Percentiles rank a stretch among this genome's conserved stretches.
phyloP scores from a whole-genome alignment of 495 filamentous ascomycete species.

The Aspergillus indologenus region DNA sequence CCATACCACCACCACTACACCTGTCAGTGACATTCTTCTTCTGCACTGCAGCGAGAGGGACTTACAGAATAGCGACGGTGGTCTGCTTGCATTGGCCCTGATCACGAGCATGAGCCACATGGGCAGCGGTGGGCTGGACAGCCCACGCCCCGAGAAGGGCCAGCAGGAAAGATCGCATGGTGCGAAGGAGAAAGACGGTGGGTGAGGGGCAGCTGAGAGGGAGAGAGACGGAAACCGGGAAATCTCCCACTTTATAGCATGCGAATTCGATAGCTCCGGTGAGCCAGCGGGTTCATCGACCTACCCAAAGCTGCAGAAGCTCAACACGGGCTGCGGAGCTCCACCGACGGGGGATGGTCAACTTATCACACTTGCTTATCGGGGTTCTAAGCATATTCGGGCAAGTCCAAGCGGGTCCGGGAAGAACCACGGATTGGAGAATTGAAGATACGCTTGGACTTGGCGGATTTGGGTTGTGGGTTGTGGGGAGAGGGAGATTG shows the following conservation, averaged over 20 bases:
- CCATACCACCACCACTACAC: conserved; percentile 40
- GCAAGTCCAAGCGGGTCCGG: conserved; percentile 13
- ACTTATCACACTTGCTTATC: neutral
- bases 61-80: conserved; percentile 38
- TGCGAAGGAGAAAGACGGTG: neutral
- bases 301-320: neutral
- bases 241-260: neutral
- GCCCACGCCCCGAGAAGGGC: conserved; percentile 3
- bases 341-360: neutral
- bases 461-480: neutral
- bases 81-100: conserved; percentile 40
- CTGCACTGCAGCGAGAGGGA: neutral
- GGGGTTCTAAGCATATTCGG: conserved; percentile 5
- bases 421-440: neutral
- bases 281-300: neutral
- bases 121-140: conserved; percentile 18
- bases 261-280: neutral
- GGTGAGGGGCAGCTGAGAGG: neutral
- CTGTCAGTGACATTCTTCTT: neutral
- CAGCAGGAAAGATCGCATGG: neutral
- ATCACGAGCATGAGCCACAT: conserved; percentile 18
- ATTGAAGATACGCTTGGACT: neutral
- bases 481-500: no score
- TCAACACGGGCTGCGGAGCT: neutral
- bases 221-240: neutral